Base-by-base conservation (phyloP, 345 rosid species). In the Rubroshorea leprosula region DNA sequence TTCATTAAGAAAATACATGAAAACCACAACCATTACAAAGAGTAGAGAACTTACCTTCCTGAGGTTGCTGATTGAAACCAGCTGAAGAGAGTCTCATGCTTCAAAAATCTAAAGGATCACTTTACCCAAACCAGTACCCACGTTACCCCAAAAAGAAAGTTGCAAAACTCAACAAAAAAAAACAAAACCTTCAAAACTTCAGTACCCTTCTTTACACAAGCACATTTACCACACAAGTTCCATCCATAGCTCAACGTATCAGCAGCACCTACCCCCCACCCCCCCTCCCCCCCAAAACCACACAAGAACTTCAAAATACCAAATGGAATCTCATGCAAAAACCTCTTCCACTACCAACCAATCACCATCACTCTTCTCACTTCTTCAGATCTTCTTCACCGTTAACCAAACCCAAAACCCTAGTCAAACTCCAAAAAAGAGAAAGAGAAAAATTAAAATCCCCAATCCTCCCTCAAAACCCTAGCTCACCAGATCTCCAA, bases 81-180 rank as follows among this genome's bases (percentile, higher is more conserved):
- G 94, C 83, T 19, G 95, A 66, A 74, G 97, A 85, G 62, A 82
- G 90, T 78, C 90, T 93, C 99, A 93, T 93, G 58, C 55, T 60
- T 60, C 47, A 31, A 60, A 31, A 48, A 26, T 49, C 46, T 19
- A 18, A 47, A 48, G 17, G 6, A 44, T 44, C 47, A 44, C 47
- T 44, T 44, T 39, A 6, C 15, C 2, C 45, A 8, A 8, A 2
- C 45, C 15, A 14, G 3, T 39, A 39, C 45, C 45, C 15, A 39
- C 45, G 3, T 11, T 8, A 3, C 41, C 41, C 41, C 9, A 13
- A 35, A 44, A 44, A 13, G 47, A 44, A 15, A 29, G 9, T 9
- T 4, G 35, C 35, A 29, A 29, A 29, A 29, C 9, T 4, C 35
- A 4, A 4, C 5, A 29, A 9, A 29, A 29, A 29, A 29, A 29